phyloP scores from a whole-genome alignment of 306 rosid genomes.

The Acmispon strigosus region DNA sequence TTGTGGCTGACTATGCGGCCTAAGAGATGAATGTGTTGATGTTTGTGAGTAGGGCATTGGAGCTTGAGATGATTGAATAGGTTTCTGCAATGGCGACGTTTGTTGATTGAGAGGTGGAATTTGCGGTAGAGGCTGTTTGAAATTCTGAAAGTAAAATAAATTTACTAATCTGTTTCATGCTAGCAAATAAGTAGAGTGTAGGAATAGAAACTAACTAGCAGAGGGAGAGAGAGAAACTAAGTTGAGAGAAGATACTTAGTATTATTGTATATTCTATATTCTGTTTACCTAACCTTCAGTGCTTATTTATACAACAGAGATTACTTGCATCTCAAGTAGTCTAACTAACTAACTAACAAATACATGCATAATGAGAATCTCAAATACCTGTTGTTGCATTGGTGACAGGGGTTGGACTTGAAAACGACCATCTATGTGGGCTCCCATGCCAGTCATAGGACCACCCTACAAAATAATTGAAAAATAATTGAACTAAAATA shows the following conservation, averaged over 20 bases:
- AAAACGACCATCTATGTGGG: conserved; percentile 43
- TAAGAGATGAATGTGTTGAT: conserved; percentile 38
- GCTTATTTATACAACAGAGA: too few species aligned
- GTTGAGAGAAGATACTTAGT: too few species aligned
- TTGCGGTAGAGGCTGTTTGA: conserved; percentile 50
- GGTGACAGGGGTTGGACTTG: conserved; percentile 35
- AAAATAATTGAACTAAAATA: not conserved
- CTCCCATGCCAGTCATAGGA: conserved; percentile 42
- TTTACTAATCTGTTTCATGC: conserved; percentile 12
- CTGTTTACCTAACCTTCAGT: too few species aligned
- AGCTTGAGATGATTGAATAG: conserved; percentile 57
- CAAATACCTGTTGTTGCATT: conserved; percentile 55
- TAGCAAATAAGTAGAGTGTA: conserved; percentile 10
- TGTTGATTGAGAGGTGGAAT: conserved; percentile 54
- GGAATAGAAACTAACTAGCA: too few species aligned
- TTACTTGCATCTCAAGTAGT: too few species aligned
- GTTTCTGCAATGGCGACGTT: conserved; percentile 55
- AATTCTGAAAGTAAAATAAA: conserved; percentile 42
- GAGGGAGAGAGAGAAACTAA: too few species aligned
- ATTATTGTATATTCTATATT: too few species aligned
- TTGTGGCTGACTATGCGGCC: conserved; percentile 60
- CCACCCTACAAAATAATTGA: conserved; percentile 43
- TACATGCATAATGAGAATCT: not conserved
- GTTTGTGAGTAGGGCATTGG: conserved; percentile 48
- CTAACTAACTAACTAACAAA: too few species aligned